These are phyloP conservation scores for Neospermospora avenae DNA, from an alignment of 2,329 filamentous ascomycete species.

Conservation along the genomic window DNA sequence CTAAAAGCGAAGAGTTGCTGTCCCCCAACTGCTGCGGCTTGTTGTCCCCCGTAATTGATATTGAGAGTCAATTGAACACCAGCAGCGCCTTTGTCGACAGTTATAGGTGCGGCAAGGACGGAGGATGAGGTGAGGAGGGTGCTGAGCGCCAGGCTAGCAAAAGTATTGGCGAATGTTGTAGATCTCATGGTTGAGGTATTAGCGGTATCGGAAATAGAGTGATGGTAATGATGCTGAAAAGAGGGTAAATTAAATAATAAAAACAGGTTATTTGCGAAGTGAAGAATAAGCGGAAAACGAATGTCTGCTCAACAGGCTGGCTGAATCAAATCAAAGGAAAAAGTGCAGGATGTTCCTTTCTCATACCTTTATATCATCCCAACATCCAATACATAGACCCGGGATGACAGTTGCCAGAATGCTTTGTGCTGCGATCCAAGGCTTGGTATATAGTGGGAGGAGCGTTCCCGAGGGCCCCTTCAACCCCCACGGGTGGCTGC, in stretches of 20 bases:
- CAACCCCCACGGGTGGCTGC: not conserved
- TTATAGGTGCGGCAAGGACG: not conserved
- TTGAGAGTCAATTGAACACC: conserved; percentile 1
- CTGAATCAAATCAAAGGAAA: not conserved
- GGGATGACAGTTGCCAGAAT: not conserved
- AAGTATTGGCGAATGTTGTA: not conserved
- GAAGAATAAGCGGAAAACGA: not conserved
- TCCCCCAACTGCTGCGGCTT: not conserved
- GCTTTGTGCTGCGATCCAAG: conserved; percentile 1
- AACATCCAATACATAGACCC: not conserved
- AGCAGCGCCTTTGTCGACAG: not conserved
- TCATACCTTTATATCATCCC: conserved; percentile 1
- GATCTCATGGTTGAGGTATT: not conserved
- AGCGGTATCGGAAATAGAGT: not conserved
- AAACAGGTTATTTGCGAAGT: not conserved
- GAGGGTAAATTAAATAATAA: not conserved
- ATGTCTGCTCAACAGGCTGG: conserved; percentile 5
- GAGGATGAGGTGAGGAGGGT: not conserved
- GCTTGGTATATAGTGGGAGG: conserved; percentile 1
- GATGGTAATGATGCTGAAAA: not conserved
- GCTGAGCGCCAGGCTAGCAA: conserved; percentile 9
- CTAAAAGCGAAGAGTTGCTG: conserved; percentile 1
- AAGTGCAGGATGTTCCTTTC: not conserved
- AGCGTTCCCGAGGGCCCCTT: not conserved
- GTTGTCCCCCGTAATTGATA: not conserved